A percentile compares a stretch with the other conserved stretches of the same genome.
Evolutionary conservation across 768 basidiomycete species (phyloP).

Genomic region (Amanita thiersii): DNA sequence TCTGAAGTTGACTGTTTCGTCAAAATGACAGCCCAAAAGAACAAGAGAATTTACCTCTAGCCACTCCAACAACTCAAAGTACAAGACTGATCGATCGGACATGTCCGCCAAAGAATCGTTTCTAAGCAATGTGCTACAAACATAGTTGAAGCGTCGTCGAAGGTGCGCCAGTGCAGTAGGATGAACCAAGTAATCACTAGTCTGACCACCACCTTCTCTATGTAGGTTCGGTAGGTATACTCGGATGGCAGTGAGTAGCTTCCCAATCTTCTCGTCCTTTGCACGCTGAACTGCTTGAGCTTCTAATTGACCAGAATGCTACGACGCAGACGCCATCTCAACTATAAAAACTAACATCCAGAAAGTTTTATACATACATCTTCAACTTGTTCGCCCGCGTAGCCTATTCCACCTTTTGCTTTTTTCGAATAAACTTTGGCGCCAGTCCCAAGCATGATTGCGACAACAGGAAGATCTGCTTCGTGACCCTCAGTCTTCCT

Average conservation of each 20-base stretch:
- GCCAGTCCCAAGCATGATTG: conserved; percentile 7
- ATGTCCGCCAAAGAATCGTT: conserved; percentile 94
- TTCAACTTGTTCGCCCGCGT: conserved; percentile 76
- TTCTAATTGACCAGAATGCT: conserved; percentile 78
- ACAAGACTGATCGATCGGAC: conserved; percentile 79
- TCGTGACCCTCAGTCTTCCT: conserved; percentile 28
- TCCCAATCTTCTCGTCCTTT: conserved; percentile 70
- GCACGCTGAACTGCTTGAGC: conserved; percentile 64
- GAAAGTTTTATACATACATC: conserved; percentile 51
- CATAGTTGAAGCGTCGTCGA: conserved; percentile 81
- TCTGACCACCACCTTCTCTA: conserved; percentile 64
- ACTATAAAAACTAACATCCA: not conserved
- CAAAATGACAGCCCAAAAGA: conserved; percentile 3
- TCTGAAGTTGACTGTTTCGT: conserved; percentile 35
- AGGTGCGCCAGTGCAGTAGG: conserved; percentile 90
- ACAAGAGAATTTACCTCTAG: conserved; percentile 57
- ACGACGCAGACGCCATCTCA: conserved; percentile 6
- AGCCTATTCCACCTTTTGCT: conserved; percentile 75
- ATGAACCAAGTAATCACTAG: conserved; percentile 89
- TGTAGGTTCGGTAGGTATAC: conserved; percentile 77
- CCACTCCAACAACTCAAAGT: conserved; percentile 89
- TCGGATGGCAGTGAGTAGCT: conserved; percentile 64
- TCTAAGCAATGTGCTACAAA: conserved; percentile 77
- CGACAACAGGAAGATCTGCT: conserved; percentile 1
- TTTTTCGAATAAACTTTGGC: conserved; percentile 48